These are phyloP conservation scores for Candolleomyces efflorescens DNA, from an alignment of 768 basidiomycete species.

Conservation along the genomic window DNA sequence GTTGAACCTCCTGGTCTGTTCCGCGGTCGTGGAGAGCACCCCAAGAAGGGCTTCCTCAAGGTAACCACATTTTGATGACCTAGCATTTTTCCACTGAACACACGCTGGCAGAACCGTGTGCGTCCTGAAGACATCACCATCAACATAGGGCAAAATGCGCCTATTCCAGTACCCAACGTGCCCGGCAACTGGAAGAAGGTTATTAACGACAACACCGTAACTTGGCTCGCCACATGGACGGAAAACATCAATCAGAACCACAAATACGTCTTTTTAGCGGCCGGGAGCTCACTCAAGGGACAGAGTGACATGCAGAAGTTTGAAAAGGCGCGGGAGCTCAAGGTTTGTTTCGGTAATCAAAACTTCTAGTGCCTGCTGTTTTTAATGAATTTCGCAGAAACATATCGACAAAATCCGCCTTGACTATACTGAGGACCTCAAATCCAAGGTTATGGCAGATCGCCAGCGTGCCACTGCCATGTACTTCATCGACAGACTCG, in stretches of 20 bases:
- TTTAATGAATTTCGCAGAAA: slow-evolving; percentile 41
- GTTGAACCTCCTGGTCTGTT: slow-evolving; percentile 99
- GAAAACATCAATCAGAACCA: slow-evolving; percentile 95
- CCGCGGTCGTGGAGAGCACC: slow-evolving; percentile 96
- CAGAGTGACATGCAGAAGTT: slow-evolving; percentile 98
- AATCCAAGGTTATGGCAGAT: slow-evolving; percentile 88
- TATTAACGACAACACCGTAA: slow-evolving; percentile 92
- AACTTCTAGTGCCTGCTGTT: not conserved
- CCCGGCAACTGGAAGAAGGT: slow-evolving; percentile 90
- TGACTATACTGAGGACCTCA: slow-evolving; percentile 83
- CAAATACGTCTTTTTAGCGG: slow-evolving; percentile 97
- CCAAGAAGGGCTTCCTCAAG: slow-evolving; percentile 94
- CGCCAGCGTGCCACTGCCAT: slow-evolving; percentile 98
- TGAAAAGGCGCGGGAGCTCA: slow-evolving; percentile 95
- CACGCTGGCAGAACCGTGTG: slow-evolving; percentile 63
- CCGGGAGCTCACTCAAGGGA: slow-evolving; percentile 96
- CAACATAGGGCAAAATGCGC: slow-evolving; percentile 79
- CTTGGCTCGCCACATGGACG: slow-evolving; percentile 99
- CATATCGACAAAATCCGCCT: slow-evolving; percentile 88
- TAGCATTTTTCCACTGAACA: slow-evolving; percentile 4
- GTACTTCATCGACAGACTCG: slow-evolving; percentile 97
- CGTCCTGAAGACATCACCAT: slow-evolving; percentile 93
- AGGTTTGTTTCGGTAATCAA: slow-evolving; percentile 45
- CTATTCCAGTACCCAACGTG: slow-evolving; percentile 83
- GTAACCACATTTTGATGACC: slow-evolving; percentile 36